A percentile compares a stretch with the other conserved stretches of the same genome.
Evolutionary conservation across 1,139 yeast genomes (phyloP).

Genomic region (Candida smagusa): DNA sequence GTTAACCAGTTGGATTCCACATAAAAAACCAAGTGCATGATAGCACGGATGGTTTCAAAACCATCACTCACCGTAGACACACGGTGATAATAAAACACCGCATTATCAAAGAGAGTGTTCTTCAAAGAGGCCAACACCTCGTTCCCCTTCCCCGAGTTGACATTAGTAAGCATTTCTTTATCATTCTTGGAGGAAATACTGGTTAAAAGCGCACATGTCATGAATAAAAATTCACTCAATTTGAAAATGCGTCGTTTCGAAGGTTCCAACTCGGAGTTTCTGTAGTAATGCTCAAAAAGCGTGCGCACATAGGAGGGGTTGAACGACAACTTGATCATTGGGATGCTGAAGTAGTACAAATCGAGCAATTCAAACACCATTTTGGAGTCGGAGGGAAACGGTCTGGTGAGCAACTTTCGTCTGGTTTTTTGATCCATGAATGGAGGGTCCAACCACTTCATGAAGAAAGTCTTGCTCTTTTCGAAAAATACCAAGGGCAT

Average conservation of each 20-base stretch:
- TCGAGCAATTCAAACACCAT: constrained; percentile 23
- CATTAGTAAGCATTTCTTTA: constrained; percentile 3
- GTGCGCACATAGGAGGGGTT: constrained; percentile 8
- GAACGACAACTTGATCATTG: constrained; percentile 10
- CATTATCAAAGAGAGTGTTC: constrained; percentile 27
- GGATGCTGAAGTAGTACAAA: constrained; percentile 13
- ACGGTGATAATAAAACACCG: constrained; percentile 48
- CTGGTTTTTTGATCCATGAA: constrained; percentile 20
- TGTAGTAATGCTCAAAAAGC: constrained; percentile 16
- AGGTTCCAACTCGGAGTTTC: constrained; percentile 7
- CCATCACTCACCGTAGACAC: constrained; percentile 51
- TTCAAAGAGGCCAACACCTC: constrained; percentile 17
- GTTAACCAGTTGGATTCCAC: constrained; percentile 42
- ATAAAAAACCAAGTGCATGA: constrained; percentile 42
- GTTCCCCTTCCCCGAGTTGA: background rate
- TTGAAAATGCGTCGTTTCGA: constrained; percentile 14
- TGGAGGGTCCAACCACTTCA: constrained; percentile 36
- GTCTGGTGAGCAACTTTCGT: constrained; percentile 20
- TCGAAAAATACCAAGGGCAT: constrained; percentile 27
- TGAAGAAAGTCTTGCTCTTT: constrained; percentile 18
- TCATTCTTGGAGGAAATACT: constrained; percentile 23
- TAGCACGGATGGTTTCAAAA: constrained; percentile 46
- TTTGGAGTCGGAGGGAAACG: constrained; percentile 26
- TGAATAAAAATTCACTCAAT: constrained; percentile 30
- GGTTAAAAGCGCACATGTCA: constrained; percentile 30